Evolutionary conservation across 1,139 yeast species (phyloP).

Genomic region (Sugiyamaella novakii): DNA sequence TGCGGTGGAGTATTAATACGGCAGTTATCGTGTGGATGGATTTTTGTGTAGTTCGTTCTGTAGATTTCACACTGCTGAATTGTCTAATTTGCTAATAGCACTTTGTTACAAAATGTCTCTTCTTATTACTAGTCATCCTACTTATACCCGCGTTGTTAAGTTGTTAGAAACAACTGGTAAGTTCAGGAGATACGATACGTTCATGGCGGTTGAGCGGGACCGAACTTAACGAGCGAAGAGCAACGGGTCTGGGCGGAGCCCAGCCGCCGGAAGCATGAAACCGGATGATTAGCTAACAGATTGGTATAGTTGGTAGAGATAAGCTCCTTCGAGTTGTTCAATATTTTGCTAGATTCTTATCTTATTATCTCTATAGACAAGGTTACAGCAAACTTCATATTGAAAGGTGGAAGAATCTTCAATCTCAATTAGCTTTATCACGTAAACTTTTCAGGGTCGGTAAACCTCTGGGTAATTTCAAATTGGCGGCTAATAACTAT

Average conservation of each 20-base stretch:
- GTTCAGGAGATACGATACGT: too few relatives aligned
- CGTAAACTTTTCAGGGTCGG: conserved; percentile 85
- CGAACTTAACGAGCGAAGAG: neutral
- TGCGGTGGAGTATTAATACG: neutral
- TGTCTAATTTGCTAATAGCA: too few relatives aligned
- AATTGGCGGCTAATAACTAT: conserved; percentile 66
- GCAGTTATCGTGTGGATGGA: too few relatives aligned
- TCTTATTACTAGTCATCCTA: conserved; percentile 57
- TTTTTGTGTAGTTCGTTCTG: too few relatives aligned
- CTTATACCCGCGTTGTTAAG: conserved; percentile 61
- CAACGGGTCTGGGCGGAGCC: neutral
- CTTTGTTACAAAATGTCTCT: conserved; percentile 4
- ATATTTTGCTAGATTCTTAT: conserved; percentile 73
- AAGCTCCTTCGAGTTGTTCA: conserved; percentile 80
- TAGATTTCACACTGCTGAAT: too few relatives aligned
- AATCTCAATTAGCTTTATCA: conserved; percentile 63
- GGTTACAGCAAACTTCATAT: conserved; percentile 59
- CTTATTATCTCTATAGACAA: conserved; percentile 62
- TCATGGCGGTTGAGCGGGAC: too few relatives aligned
- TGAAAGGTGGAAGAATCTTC: conserved; percentile 54
- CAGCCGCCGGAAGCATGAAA: neutral
- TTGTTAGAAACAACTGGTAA: conserved; percentile 32
- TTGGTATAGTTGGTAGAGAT: conserved; percentile 69
- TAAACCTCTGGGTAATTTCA: conserved; percentile 77
- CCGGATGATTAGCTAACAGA: too few relatives aligned